Evolutionary conservation across 495 filamentous ascomycete species (phyloP), one percentile per base, ranked within the genome.

Genomic region (Daldinia caldariorum): DNA sequence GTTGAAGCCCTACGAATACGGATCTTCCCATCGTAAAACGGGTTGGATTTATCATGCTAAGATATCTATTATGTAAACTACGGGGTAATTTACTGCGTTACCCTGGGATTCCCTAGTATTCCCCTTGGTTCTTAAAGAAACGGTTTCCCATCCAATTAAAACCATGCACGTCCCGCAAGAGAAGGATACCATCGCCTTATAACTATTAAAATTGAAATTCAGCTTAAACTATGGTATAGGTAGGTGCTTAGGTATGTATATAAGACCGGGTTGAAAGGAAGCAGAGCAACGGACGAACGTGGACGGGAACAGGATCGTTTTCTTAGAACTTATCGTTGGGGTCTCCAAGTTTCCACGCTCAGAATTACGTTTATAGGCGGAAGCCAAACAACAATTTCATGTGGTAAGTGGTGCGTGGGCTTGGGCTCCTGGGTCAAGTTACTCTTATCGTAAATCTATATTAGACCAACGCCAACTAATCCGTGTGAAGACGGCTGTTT

Each of bases 51-150:
- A 38, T 34, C 26, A 43, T 39, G 22, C 38, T 50, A 67, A 61
- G 10, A 38, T 39, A 56, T 35, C 47, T 57, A 55, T 67, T 61
- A 61, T 61, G 64, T 61, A 67, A 63, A 50, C 43, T 54, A 53
- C 9, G 45, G 58, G 49, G 51, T 35, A 67, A 53, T 32, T 32
- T 53, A 53, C 12, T 53, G 32, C 12, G 18, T 12, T 50, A 31
- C 20, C 47, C 47, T 50, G 18, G 47, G 9, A 50, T 16, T 50
- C 47, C 39, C 39, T 18, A 18, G 39, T 26, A 51, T 32, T 14
- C 14, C 13, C 49, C 26, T 53, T 22, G 20, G 5, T 32, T 16
- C 29, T 26, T 8, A n/a, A n/a, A 32, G 29, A 32, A 32, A n/a
- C 26, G 26, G 1, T 53, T 32, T 53, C 4, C 22, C 29, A 32